Evolutionary conservation across 805 yeast species (phyloP), one percentile per base, ranked within the genome.

Genomic region (Sugiyamaella marilandica): DNA sequence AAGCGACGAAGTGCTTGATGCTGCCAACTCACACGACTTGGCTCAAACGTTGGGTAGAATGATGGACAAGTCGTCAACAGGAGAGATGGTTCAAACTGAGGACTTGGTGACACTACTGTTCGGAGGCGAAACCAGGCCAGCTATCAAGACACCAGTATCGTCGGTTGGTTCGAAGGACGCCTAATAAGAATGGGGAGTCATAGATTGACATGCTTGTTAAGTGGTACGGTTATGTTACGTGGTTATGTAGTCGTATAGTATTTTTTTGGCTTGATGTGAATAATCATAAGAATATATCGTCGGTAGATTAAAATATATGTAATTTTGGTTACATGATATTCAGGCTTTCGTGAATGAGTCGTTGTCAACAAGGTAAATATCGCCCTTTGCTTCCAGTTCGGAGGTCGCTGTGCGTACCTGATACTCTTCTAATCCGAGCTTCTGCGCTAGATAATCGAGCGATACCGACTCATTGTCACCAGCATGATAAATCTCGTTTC

Each of bases 31-130:
- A 2, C 70, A 78, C 45, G 83, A 83, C 37, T 61, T 82, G 55
- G 71, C 79, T 9, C 77, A 80, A 62, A 78, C 75, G 2, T 73
- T 80, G 0, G 77, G 74, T 39, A 77, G 73, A 9, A 65, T 81
- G 53, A 68, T 82, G 24, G 79, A 76, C 33, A 73, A 70, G 34
- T 68, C 69, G 49, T 66, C 68, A 5, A 80, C 78, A 29, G 88
- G 88, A 1, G 89, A 83, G 59, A 66, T 75, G 18, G 87, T 84
- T 21, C 69, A 76, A 0, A 74, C 74, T 55, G 76, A 71, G 35
- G 89, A 84, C 57, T 63, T 84, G 34, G 82, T 87, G 87, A 77
- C 74, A 34, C 77, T 85, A 0, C 79, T 84, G 57, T 84, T 84
- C 63, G 65, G 60, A 10, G 19, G 49, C 1, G 45, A 41, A 14